These are phyloP conservation scores for Eucalyptus caleyi DNA, from an alignment of 345 rosid genomes.

Conservation along the genomic window DNA sequence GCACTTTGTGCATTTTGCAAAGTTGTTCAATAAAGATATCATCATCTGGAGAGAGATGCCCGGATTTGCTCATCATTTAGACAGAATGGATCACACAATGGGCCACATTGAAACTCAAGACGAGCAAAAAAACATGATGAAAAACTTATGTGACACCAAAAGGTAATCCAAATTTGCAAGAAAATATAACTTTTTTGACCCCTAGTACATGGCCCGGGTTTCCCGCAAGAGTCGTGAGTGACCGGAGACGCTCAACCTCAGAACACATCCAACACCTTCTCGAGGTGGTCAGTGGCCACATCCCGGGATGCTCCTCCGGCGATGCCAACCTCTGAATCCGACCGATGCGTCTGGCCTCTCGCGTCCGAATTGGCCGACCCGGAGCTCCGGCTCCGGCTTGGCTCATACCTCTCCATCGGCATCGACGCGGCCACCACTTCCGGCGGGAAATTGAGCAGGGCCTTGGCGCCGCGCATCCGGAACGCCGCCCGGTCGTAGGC, in stretches of 20 bases:
- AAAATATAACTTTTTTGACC: not conserved
- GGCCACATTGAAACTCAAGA: not conserved
- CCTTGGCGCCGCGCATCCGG: conserved; percentile 53
- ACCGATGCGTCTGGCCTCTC: not conserved
- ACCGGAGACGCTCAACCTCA: not conserved
- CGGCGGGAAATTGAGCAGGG: conserved; percentile 51
- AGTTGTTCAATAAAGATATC: not conserved
- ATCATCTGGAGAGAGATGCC: not conserved
- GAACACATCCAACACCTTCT: not conserved
- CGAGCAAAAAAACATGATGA: not conserved
- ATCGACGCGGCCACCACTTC: conserved; percentile 5
- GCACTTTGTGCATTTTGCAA: not conserved
- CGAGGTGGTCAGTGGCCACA: not conserved
- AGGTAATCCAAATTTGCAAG: not conserved
- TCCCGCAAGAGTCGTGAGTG: not conserved
- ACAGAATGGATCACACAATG: not conserved
- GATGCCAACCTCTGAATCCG: not conserved
- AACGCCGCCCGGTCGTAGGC: conserved; percentile 59
- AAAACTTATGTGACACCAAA: not conserved
- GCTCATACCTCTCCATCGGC: not conserved
- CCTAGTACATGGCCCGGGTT: not conserved
- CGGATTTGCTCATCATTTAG: not conserved
- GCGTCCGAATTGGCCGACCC: not conserved
- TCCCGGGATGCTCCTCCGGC: not conserved
- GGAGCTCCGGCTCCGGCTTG: not conserved